A percentile compares a stretch with the other conserved stretches of the same genome.
These are phyloP conservation scores for Arthrinium phaeospermum DNA, from an alignment of 2,329 filamentous ascomycete genomes.

Conservation along the genomic window DNA sequence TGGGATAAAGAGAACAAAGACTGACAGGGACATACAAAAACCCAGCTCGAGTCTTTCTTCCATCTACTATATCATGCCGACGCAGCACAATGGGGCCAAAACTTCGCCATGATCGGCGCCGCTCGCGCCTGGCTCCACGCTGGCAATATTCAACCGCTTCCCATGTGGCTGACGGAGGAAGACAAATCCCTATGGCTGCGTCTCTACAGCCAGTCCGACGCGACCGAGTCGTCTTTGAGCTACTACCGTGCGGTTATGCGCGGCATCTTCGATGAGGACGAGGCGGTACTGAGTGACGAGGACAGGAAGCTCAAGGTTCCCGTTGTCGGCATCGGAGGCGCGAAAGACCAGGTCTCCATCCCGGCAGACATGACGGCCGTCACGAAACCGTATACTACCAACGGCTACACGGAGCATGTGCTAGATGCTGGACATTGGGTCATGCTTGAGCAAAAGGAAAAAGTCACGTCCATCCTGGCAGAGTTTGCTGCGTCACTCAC, in stretches of 20 bases:
- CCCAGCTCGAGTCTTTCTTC: slow-evolving; percentile 23
- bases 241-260: slow-evolving; percentile 21
- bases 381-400: slow-evolving; percentile 18
- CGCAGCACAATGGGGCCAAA: slow-evolving; percentile 18
- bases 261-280: slow-evolving; percentile 20
- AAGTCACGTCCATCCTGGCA: background rate
- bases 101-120: slow-evolving; percentile 22
- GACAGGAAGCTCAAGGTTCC: slow-evolving; percentile 19
- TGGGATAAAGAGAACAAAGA: background rate
- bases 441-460: slow-evolving; percentile 22
- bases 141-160: slow-evolving; percentile 20
- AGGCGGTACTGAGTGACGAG: slow-evolving; percentile 17
- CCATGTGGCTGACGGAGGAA: slow-evolving; percentile 21
- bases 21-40: background rate
- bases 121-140: slow-evolving; percentile 23
- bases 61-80: slow-evolving; percentile 19
- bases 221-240: slow-evolving; percentile 20
- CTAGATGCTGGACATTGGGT: slow-evolving; percentile 24
- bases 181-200: slow-evolving; percentile 22
- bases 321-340: background rate
- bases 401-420: slow-evolving; percentile 17
- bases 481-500: background rate
- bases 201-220: slow-evolving; percentile 18
- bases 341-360: background rate
- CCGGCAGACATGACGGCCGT: background rate